Base-by-base conservation (phyloP, 2,329 filamentous ascomycete genomes). In the Pseudogymnoascus sp. region DNA sequence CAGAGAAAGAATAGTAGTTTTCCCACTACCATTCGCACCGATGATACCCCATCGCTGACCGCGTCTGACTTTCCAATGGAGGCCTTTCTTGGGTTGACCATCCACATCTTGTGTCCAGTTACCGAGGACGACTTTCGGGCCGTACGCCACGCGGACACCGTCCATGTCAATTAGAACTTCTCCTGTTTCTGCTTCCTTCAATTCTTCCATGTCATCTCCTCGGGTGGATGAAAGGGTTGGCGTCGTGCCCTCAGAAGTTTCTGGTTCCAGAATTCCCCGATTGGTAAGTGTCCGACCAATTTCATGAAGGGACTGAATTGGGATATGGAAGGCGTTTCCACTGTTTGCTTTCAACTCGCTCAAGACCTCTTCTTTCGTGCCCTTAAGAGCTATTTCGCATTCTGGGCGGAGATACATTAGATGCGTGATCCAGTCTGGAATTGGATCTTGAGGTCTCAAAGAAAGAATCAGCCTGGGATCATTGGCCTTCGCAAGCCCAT, bases 11-110 rank as follows among this genome's bases (percentile, higher is more conserved):
- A 99, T 82, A 0, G 94, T 99, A 0, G 94, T 99, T 78, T 99
- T 99, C 16, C 94, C 94, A 0, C 91, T 96, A 11, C 89, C 94
- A 69, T 99, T 97, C 33, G 92, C 89, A 0, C 94, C 94, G 71
- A 99, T 94, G 16, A 97, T 83, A 2, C 90, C 93, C 89, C 92
- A 96, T 65, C 92, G 85, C 72, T 97, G 86, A 23, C 93, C 92
- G 60, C 88, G 84, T 39, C 86, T 84, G 23, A 97, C 87, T 0
- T 83, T 90, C 91, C 94, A 97, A 71, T 88, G 82, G 5, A 97
- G 78, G 0, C 93, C 93, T 1, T 82, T 73, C 63, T 78, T 76
- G 16, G 75, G 67, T 55, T 77, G 68, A 0, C 82, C 82, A 3
- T 82, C 68, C 11, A 81, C 72, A 1, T 80, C 69, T 73, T 91